Conservation (phyloP, 495 filamentous ascomycete genomes). For the Talaromyces stipitatus region DNA sequence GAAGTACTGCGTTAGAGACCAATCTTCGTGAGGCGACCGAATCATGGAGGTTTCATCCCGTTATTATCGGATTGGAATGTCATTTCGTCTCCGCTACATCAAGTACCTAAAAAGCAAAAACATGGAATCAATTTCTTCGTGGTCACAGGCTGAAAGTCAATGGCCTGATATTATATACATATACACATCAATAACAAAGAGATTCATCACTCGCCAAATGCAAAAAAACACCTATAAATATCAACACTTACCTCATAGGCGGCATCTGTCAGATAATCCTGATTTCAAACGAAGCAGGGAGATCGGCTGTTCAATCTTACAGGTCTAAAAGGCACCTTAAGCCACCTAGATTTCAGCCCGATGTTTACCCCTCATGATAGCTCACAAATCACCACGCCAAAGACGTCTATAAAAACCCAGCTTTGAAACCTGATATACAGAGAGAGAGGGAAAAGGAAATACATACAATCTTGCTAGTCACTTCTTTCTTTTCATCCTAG, state of each 20-base stretch:
- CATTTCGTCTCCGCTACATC: conserved; percentile 39
- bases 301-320: no score
- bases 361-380: no score
- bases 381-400: no score
- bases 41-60: conserved; percentile 10
- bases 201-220: conserved; percentile 59
- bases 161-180: conserved; percentile 73
- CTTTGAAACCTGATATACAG: no score
- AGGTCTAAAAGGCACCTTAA: no score
- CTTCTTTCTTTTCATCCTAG: no score
- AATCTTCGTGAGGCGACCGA: background rate
- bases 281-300: no score
- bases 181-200: conserved; percentile 52
- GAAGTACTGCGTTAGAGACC: conserved; percentile 15
- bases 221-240: conserved; percentile 70
- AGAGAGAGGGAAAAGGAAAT: no score
- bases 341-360: no score
- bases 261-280: no score
- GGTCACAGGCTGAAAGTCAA: conserved; percentile 51
- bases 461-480: no score
- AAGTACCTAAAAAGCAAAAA: conserved; percentile 5
- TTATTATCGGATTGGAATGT: conserved; percentile 20
- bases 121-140: conserved; percentile 24
- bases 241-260: conserved; percentile 44
- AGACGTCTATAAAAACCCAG: no score